phyloP scores from a whole-genome alignment of 2,329 filamentous ascomycete species.

The Capronia epimyces region DNA sequence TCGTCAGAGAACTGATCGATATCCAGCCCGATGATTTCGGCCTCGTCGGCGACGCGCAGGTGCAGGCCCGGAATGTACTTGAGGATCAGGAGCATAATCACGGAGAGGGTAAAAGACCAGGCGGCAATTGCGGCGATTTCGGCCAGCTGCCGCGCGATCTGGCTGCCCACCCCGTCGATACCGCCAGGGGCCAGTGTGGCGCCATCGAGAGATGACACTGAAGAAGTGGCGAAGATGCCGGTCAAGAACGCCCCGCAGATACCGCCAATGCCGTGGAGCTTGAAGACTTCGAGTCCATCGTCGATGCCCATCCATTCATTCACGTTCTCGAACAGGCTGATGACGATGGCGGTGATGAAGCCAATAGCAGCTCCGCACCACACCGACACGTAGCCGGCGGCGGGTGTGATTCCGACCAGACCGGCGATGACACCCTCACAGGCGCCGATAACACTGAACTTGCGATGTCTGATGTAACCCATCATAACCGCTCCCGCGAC shows the following conservation, averaged over 20 bases:
- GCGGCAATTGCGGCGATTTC: slow-evolving; percentile 51
- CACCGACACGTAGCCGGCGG: slow-evolving; percentile 75
- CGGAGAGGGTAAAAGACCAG: slow-evolving; percentile 51
- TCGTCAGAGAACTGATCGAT: slow-evolving; percentile 53
- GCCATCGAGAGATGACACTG: slow-evolving; percentile 46
- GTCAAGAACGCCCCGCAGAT: slow-evolving; percentile 55
- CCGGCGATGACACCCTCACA: slow-evolving; percentile 85
- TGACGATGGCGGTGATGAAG: slow-evolving; percentile 51
- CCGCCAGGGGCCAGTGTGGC: slow-evolving; percentile 43
- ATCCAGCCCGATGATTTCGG: slow-evolving; percentile 52
- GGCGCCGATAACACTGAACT: slow-evolving; percentile 89
- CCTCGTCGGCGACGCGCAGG: slow-evolving; percentile 51
- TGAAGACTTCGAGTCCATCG: slow-evolving; percentile 56
- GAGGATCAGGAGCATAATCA: slow-evolving; percentile 48
- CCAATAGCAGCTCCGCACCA: slow-evolving; percentile 57
- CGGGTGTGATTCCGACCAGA: slow-evolving; percentile 84
- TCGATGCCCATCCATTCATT: slow-evolving; percentile 53
- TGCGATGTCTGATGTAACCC: slow-evolving; percentile 79
- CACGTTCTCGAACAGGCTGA: slow-evolving; percentile 46
- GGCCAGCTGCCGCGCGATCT: slow-evolving; percentile 52
- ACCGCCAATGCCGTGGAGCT: slow-evolving; percentile 40
- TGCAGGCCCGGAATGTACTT: slow-evolving; percentile 49
- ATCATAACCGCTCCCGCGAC: slow-evolving; percentile 75
- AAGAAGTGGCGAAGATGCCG: slow-evolving; percentile 50
- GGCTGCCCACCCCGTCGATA: slow-evolving; percentile 52